A percentile compares a stretch with the other conserved stretches of the same genome.
Conservation (phyloP, 495 filamentous ascomycete species). For the Trypethelium eluteriae region DNA sequence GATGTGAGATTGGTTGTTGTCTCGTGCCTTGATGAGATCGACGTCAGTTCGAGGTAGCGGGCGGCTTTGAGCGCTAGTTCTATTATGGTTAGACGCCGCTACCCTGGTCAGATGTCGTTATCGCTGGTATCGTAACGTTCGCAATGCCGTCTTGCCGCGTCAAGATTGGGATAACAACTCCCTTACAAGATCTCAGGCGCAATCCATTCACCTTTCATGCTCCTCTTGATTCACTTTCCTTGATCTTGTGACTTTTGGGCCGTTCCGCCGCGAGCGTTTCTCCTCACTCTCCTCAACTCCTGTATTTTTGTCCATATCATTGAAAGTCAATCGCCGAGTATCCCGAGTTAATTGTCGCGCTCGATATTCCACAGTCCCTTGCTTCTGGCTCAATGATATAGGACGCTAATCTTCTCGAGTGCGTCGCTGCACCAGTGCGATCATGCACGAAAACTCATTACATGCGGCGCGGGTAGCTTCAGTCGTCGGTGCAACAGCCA, state of each 20-base stretch:
- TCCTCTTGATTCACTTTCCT: too few species aligned
- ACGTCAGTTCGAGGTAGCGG: slow-evolving; percentile 14
- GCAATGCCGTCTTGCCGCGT: too few species aligned
- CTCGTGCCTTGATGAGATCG: slow-evolving; percentile 10
- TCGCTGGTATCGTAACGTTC: not conserved
- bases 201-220: too few species aligned
- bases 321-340: not conserved
- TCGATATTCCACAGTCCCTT: not conserved
- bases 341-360: not conserved
- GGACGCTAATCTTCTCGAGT: not conserved
- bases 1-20: slow-evolving; percentile 23
- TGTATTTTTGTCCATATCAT: too few species aligned
- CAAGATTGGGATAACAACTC: too few species aligned
- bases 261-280: too few species aligned
- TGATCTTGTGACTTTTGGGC: too few species aligned
- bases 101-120: not conserved
- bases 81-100: not conserved
- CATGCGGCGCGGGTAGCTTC: slow-evolving; percentile 60
- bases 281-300: too few species aligned
- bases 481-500: slow-evolving; percentile 74
- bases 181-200: too few species aligned
- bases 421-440: slow-evolving; percentile 27
- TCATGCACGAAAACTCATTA: slow-evolving; percentile 38
- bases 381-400: slow-evolving; percentile 3
- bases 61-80: not conserved